Evolutionary conservation across 2,329 filamentous ascomycete species (phyloP), one percentile per base, ranked within the genome.

Genomic region (Fusarium sp.): DNA sequence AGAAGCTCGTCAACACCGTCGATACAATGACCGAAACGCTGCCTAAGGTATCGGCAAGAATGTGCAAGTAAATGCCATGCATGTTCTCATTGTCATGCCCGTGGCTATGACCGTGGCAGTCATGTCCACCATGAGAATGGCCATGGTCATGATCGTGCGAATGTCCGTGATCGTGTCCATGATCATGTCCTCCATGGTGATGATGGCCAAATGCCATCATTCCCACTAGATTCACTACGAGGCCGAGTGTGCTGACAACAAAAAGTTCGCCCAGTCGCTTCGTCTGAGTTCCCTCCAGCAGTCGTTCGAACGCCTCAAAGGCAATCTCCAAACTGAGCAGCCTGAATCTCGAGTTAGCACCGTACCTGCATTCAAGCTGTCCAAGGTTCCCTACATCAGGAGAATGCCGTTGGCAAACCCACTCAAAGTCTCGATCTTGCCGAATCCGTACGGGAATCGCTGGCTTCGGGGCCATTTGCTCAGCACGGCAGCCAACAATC

Each of bases 361-460:
- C n/a, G 13, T 52, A n/a, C 59, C 57, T 35, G 20, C 61, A 38
- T n/a, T 20, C 36, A 42, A 22, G 9, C 22, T 38, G 22, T 47
- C 18, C 31, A 61, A 50, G 36, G 65, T 38, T 22, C 79, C 91
- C 82, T 84, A 95, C 93, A 99, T 93, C 57, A 99, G 85, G 77
- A 99, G 96, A 31, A 99, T 93, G 9, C 97, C 97, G 79, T 99
- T 99, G 75, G 94, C 97, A 82, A 99, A 98, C 0, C 97, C 97
- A 69, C 96, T 97, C 66, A 99, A 86, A 1, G 95, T 98, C 84
- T 99, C 97, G 66, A 99, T 94, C 83, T 98, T 99, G 68, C 96
- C 95, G 81, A 98, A 97, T 0, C 97, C 97, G 80, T 98, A 98
- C 0, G 97, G 97, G 78, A 98, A 98, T 22, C 92, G 89, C 68